Evolutionary conservation across 805 yeast species (phyloP), one percentile per base, ranked within the genome.

Genomic region (Saturnispora mendoncae): DNA sequence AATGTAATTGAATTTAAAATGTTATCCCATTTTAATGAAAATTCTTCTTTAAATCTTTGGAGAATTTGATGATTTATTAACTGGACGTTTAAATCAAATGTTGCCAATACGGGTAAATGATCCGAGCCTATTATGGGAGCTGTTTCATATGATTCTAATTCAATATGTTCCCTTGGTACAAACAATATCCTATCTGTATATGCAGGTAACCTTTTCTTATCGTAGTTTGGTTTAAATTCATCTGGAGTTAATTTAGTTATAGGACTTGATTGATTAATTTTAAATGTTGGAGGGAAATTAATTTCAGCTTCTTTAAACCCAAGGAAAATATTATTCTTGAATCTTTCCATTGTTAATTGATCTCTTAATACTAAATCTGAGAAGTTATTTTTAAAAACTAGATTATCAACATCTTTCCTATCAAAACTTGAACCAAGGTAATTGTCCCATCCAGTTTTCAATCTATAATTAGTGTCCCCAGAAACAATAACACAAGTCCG

Each of bases 381-480:
- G 50, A 40, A 60, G 60, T 27, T 65, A 60, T 17, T 58, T 44
- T 43, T 28, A 25, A 15, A 32, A 13, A 47, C 42, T 7, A 40
- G 30, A 8, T 38, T 26, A 17, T 45, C 29, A 17, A 47, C 32
- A 25, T 28, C 26, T n/a, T 38, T 20, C 30, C 36, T 33, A 8
- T 45, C 41, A 21, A 41, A 24, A n/a, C 23, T 46, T 7, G 38
- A 17, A 13, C 43, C 43, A 9, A 29, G 9, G 34, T 40, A 40
- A 28, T 34, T 40, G 20, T 56, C 58, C 6, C 36, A n/a, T 1
- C 44, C 46, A 8, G 42, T 19, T 9, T 53, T 50, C 0, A 63
- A 52, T 36, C 83, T 60, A 49, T 72, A 76, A 50, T 77, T 76
- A 43, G 76, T 53, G 49, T 76, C 83, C 6, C 83, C 83, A 23